These are phyloP conservation scores for Rhizopogon sp. DNA, from an alignment of 768 basidiomycete genomes.

Conservation along the genomic window DNA sequence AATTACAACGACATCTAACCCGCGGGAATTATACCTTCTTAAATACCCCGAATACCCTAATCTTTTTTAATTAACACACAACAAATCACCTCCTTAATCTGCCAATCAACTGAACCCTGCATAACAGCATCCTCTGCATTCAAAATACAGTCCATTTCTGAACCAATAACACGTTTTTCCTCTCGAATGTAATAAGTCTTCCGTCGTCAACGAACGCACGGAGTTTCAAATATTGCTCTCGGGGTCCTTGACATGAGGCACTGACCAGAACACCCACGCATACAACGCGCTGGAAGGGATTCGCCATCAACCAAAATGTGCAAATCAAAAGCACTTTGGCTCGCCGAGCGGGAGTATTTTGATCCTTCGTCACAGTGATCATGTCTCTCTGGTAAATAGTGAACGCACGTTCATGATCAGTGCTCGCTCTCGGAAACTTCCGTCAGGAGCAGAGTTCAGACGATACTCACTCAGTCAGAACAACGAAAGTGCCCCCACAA, in stretches of 20 bases:
- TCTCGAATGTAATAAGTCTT: no score
- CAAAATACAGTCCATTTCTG: not conserved
- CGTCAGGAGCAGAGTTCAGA: not conserved
- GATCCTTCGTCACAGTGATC: not conserved
- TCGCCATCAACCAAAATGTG: not conserved
- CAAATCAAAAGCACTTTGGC: not conserved
- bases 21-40: conserved; percentile 25
- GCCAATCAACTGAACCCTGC: not conserved
- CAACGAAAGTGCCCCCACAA: no score
- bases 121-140: not conserved
- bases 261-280: not conserved
- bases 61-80: not conserved
- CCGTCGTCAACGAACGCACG: conserved; percentile 7
- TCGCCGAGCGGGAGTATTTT: not conserved
- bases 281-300: not conserved
- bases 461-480: no score
- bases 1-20: conserved; percentile 12
- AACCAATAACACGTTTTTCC: not conserved
- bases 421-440: not conserved
- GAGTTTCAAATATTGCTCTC: conserved; percentile 23
- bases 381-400: not conserved
- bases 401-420: no score
- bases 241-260: conserved; percentile 23
- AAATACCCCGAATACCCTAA: conserved; percentile 3
- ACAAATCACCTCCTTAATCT: not conserved